A percentile compares a stretch with the other conserved stretches of the same genome.
These are phyloP conservation scores for Isabelozyma pseudorhagii DNA, from an alignment of 805 yeast species.

Conservation along the genomic window DNA sequence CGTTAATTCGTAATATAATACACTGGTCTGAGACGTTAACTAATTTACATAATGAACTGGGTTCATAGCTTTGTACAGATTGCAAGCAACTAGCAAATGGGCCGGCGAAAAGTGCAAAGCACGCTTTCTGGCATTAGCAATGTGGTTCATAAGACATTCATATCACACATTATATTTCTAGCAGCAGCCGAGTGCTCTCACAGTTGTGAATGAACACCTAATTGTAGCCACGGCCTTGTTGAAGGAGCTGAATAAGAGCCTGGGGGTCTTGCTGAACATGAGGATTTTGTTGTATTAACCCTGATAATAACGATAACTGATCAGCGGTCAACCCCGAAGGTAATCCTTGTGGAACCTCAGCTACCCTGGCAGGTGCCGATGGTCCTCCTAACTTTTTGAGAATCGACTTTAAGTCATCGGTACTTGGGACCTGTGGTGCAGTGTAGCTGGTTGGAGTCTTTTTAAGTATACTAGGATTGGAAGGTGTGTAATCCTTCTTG, in stretches of 20 bases:
- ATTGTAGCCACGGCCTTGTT: constrained; percentile 4
- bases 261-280: constrained; percentile 10
- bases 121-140: too few species aligned
- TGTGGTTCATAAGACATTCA: too few species aligned
- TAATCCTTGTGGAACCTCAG: background rate
- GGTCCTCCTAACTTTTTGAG: constrained; percentile 21
- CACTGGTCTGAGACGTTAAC: background rate
- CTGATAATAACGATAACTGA: constrained; percentile 8
- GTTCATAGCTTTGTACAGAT: background rate
- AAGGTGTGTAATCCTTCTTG: constrained; percentile 31
- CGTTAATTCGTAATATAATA: background rate
- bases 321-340: constrained; percentile 3
- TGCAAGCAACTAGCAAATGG: background rate
- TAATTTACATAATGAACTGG: background rate
- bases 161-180: too few species aligned
- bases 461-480: constrained; percentile 15
- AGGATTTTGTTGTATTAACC: constrained; percentile 13
- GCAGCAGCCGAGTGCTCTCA: too few species aligned
- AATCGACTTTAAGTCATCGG: constrained; percentile 17
- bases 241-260: constrained; percentile 7
- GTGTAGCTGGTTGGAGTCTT: constrained; percentile 1
- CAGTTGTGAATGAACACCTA: background rate
- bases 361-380: background rate
- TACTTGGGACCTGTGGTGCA: constrained; percentile 2
- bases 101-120: background rate